A percentile compares a stretch with the other conserved stretches of the same genome.
These are phyloP conservation scores for Sugiyamaella lignohabitans DNA, from an alignment of 805 yeast species.

Conservation along the genomic window DNA sequence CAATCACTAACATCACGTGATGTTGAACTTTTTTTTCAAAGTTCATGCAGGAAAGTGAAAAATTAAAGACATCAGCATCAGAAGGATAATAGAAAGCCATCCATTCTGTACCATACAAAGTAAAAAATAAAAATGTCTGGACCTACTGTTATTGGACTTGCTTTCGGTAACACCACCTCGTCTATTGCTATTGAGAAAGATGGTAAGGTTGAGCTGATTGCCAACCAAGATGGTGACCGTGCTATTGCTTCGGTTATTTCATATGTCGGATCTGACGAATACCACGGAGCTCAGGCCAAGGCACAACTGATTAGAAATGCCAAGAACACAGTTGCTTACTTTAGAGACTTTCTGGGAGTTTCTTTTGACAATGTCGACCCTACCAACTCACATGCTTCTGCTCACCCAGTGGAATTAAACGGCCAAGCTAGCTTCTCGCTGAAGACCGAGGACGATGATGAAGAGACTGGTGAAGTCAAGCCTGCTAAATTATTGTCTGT, in stretches of 20 bases:
- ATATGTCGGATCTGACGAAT: constrained; percentile 90
- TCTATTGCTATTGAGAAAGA: constrained; percentile 86
- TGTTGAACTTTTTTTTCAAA: no score
- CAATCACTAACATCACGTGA: no score
- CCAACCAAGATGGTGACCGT: constrained; percentile 99
- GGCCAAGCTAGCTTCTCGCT: constrained; percentile 65
- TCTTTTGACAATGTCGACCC: constrained; percentile 64
- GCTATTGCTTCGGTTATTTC: constrained; percentile 88
- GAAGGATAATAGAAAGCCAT: no score
- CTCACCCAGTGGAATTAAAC: constrained; percentile 54
- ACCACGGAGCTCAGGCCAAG: constrained; percentile 93
- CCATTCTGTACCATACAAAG: no score
- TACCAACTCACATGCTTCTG: constrained; percentile 55
- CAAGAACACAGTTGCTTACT: constrained; percentile 75
- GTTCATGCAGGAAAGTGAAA: no score
- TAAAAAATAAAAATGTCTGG: neutral
- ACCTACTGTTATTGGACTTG: constrained; percentile 74
- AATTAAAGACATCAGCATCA: no score
- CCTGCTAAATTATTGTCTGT: constrained; percentile 53
- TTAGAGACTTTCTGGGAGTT: constrained; percentile 88
- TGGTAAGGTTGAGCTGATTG: constrained; percentile 94
- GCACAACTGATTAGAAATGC: constrained; percentile 91
- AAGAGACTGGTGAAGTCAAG: constrained; percentile 31
- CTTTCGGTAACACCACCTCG: constrained; percentile 94
- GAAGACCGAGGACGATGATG: constrained; percentile 35